Evolutionary conservation across 257 asterid species (phyloP).

Genomic region (Ajuga chamaepitys): DNA sequence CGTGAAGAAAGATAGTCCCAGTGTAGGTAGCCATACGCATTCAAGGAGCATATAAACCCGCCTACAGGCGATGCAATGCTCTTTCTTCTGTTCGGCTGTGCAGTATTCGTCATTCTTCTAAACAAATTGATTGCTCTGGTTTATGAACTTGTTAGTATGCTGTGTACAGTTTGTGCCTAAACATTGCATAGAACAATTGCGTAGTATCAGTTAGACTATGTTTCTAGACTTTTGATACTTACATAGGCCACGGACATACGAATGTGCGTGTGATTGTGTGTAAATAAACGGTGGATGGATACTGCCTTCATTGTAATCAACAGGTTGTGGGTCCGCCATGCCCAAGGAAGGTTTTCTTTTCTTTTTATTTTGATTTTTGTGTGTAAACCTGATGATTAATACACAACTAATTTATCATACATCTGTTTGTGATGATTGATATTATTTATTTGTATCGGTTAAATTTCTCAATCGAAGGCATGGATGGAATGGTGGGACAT

Average conservation of each 20-base stretch:
- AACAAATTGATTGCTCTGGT: not conserved
- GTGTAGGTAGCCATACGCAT: slow-evolving; percentile 24
- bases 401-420: too few relatives aligned
- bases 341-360: too few relatives aligned
- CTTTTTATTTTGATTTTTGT: too few relatives aligned
- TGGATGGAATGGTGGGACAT: not conserved
- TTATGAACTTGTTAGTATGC: not conserved
- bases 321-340: too few relatives aligned
- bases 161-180: not conserved
- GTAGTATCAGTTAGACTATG: not conserved
- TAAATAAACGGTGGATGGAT: too few relatives aligned
- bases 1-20: slow-evolving; percentile 37
- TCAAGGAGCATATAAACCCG: slow-evolving; percentile 32
- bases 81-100: not conserved
- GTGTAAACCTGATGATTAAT: too few relatives aligned
- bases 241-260: too few relatives aligned
- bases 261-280: too few relatives aligned
- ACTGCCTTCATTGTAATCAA: too few relatives aligned
- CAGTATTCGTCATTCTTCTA: too few relatives aligned
- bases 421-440: not conserved
- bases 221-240: too few relatives aligned
- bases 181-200: not conserved
- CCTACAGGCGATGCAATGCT: not conserved
- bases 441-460: not conserved
- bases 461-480: not conserved